A percentile compares a stretch with the other conserved stretches of the same genome.
phyloP scores from a whole-genome alignment of 2,329 filamentous ascomycete genomes.

The Malbranchea zuffiana region DNA sequence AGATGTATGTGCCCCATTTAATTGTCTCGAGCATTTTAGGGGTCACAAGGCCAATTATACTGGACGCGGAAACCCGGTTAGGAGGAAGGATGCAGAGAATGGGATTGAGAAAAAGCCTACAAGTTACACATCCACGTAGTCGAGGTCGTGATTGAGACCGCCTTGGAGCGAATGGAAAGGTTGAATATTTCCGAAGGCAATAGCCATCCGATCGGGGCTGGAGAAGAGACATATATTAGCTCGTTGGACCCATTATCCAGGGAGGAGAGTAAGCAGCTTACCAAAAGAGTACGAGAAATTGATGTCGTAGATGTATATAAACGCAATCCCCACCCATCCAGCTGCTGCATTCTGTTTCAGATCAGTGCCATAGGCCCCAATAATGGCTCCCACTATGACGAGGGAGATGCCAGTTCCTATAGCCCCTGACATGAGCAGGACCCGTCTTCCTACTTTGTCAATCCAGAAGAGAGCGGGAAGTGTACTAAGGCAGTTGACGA shows the following conservation, averaged over 20 bases:
- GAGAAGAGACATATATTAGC: background rate
- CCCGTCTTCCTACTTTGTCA: constrained; percentile 25
- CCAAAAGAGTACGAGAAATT: constrained; percentile 32
- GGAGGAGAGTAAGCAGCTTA: constrained; percentile 13
- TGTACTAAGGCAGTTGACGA: constrained; percentile 29
- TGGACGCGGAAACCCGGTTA: constrained; percentile 8
- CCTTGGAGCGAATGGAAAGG: constrained; percentile 29
- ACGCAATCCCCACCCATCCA: constrained; percentile 29
- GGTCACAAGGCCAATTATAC: constrained; percentile 29
- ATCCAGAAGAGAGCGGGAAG: constrained; percentile 28
- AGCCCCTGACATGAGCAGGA: constrained; percentile 28
- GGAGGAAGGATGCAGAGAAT: background rate
- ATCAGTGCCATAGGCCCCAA: constrained; percentile 24
- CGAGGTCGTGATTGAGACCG: constrained; percentile 30
- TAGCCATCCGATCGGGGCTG: constrained; percentile 31
- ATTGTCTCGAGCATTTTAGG: constrained; percentile 30
- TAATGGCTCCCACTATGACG: constrained; percentile 27
- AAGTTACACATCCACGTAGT: constrained; percentile 33
- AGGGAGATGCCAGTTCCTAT: constrained; percentile 27
- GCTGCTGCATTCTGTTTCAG: constrained; percentile 22
- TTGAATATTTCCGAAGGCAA: constrained; percentile 33
- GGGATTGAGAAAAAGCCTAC: constrained; percentile 17
- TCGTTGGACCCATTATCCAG: background rate
- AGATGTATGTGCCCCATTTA: constrained; percentile 31
- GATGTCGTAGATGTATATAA: constrained; percentile 31